Evolutionary conservation across 2,329 filamentous ascomycete species (phyloP).

Genomic region (Pseudogymnoascus sp.): DNA sequence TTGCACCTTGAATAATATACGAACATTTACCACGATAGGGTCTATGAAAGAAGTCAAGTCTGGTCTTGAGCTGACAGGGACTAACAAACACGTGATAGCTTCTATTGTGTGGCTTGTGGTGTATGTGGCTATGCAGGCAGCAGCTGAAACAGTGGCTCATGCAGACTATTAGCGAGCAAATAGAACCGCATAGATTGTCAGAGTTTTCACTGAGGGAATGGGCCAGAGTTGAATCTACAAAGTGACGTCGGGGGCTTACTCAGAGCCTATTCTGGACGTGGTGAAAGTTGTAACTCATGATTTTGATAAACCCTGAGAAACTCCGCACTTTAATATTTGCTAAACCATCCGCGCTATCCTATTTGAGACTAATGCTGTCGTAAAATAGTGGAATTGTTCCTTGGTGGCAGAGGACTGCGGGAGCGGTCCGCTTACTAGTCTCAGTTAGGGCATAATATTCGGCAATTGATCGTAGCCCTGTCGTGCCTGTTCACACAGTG

Average conservation of each 20-base stretch:
- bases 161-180: background rate
- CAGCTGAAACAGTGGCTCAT: background rate
- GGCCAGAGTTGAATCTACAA: too few species aligned
- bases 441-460: background rate
- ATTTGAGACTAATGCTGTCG: background rate
- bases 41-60: too few species aligned
- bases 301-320: background rate
- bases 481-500: background rate
- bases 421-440: background rate
- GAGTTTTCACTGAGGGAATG: background rate
- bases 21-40: background rate
- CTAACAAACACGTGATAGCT: background rate
- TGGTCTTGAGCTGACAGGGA: background rate
- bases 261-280: background rate
- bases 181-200: background rate
- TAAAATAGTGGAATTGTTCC: background rate
- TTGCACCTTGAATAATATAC: background rate
- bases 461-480: background rate
- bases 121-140: background rate
- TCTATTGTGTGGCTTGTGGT: background rate
- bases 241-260: background rate
- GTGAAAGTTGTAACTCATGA: background rate
- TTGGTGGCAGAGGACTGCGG: background rate
- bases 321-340: background rate
- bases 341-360: background rate